phyloP scores from a whole-genome alignment of 352 stramenopile species.

The Phytophthora ohioensis region DNA sequence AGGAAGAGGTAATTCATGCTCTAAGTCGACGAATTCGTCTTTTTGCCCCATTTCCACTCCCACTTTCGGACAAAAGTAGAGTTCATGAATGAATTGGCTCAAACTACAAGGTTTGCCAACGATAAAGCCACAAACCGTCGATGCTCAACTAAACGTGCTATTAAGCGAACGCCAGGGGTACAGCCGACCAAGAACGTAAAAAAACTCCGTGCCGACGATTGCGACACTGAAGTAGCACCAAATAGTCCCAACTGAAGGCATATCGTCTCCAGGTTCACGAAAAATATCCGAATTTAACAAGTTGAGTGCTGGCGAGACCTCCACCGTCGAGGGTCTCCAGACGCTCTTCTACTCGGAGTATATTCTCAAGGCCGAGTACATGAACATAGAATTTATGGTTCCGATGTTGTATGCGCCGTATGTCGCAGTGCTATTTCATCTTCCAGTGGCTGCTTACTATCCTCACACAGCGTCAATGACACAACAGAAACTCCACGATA shows the following conservation, averaged over 20 bases:
- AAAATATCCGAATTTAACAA: not conserved
- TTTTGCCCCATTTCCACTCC: slow-evolving; percentile 22
- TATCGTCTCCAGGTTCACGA: not conserved
- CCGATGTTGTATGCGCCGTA: slow-evolving; percentile 35
- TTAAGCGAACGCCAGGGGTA: not conserved
- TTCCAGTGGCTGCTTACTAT: slow-evolving; percentile 38
- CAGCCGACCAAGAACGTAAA: not conserved
- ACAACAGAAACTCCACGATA: not conserved
- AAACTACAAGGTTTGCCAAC: not conserved
- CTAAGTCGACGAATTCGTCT: not conserved
- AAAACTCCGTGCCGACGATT: not conserved
- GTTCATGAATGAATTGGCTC: slow-evolving; percentile 1
- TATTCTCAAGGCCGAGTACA: slow-evolving; percentile 36
- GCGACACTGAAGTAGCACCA: slow-evolving; percentile 4
- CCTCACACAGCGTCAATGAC: slow-evolving; percentile 22
- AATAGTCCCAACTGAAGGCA: not conserved
- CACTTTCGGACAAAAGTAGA: not conserved
- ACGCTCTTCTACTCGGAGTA: slow-evolving; percentile 42
- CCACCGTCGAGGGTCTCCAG: slow-evolving; percentile 9
- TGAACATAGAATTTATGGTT: slow-evolving; percentile 45
- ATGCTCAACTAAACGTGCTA: not conserved
- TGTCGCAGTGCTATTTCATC: slow-evolving; percentile 23
- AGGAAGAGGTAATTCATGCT: not conserved
- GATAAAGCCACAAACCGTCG: slow-evolving; percentile 5
- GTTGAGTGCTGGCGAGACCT: too few species aligned